Evolutionary conservation across 2,329 filamentous ascomycete species (phyloP), one percentile per base, ranked within the genome.

Genomic region (Botrytis galanthina): DNA sequence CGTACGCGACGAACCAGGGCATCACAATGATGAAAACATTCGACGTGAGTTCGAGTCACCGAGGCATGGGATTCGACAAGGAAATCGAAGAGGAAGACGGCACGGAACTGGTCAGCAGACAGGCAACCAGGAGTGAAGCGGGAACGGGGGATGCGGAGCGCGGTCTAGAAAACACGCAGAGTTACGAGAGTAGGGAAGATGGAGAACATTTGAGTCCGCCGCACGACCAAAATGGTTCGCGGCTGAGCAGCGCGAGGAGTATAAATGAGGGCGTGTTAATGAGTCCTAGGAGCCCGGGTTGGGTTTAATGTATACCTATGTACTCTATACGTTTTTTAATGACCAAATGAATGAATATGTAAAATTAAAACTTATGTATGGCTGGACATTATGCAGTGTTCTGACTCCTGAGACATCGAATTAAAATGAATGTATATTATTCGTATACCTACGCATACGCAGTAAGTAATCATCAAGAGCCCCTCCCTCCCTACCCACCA

Each of bases 81-180:
- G 39, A 64, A 46, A 46, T 46, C n/a, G 46, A n/a, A 29, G 64
- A 67, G 26, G 64, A 67, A 22, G 64, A 67, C 18, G 64, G 46
- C 8, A 54, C 46, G 16, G 64, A 67, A 39, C 7, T 67, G 9
- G 46, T 67, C 14, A 29, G 16, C 18, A 5, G 35, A 20, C 32
- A 26, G 26, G 26, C 26, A 20, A 42, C 60, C 14, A 20, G n/a
- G 16, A n/a, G 39, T 9, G n/a, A 29, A 54, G n/a, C n/a, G 8
- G 61, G 16, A 42, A 29, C 60, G 14, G n/a, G n/a, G 1, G 37
- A 63, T 2, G 5, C 9, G 8, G 61, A 63, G 26, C 26, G n/a
- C 26, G 26, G 26, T 1, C 2, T 20, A 18, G n/a, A 18, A 29
- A 57, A 32, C 4, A 9, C 51, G 4, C 51, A 29, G 14, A 57